Evolutionary conservation across 2,329 filamentous ascomycete species (phyloP).

Genomic region (Fusarium kyushuense): DNA sequence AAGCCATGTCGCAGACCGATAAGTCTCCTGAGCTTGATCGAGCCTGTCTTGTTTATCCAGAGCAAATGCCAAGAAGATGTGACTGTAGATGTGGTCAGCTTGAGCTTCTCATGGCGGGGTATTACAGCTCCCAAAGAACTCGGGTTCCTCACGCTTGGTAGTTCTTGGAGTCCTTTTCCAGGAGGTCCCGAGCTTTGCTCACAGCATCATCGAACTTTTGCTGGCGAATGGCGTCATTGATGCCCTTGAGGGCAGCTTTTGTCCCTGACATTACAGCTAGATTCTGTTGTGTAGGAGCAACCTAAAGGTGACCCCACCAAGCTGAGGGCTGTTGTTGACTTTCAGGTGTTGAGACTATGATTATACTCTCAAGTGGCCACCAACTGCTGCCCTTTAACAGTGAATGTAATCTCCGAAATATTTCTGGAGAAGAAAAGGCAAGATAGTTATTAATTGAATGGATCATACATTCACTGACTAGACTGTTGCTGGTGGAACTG

Average conservation of each 20-base stretch:
- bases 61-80: conserved; percentile 89
- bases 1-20: conserved; percentile 76
- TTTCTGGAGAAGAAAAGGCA: background rate
- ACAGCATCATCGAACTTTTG: conserved; percentile 83
- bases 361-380: background rate
- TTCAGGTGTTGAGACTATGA: background rate
- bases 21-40: conserved; percentile 81
- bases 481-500: conserved; percentile 18
- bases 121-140: conserved; percentile 6
- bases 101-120: conserved; percentile 23
- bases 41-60: conserved; percentile 79
- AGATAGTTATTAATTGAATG: conserved; percentile 8
- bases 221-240: conserved; percentile 80
- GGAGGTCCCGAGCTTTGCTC: conserved; percentile 74
- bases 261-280: conserved; percentile 61
- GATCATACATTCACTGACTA: conserved; percentile 18
- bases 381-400: background rate
- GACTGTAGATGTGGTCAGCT: conserved; percentile 58
- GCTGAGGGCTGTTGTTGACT: background rate
- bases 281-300: conserved; percentile 23
- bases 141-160: conserved; percentile 77
- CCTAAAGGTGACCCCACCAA: conserved; percentile 38
- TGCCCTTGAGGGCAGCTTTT: conserved; percentile 84
- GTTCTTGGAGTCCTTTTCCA: conserved; percentile 79
- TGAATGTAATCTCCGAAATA: background rate